phyloP scores from a whole-genome alignment of 2,329 filamentous ascomycete species.

The Penicillium griseofulvum region DNA sequence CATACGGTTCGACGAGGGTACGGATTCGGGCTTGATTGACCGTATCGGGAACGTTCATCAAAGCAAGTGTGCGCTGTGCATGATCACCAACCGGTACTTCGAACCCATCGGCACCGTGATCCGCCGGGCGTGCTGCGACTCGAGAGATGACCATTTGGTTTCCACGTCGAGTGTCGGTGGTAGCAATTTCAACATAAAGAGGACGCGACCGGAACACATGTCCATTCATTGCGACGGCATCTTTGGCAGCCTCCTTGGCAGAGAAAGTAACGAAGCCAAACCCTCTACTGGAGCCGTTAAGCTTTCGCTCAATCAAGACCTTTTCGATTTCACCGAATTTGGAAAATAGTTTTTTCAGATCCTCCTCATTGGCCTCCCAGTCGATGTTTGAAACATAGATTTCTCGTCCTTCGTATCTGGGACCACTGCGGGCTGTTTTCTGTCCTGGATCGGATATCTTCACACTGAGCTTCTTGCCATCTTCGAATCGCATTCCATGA shows the following conservation, averaged over 20 bases:
- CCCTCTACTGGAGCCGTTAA: slow-evolving; percentile 69
- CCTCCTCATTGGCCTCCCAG: slow-evolving; percentile 60
- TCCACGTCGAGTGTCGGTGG: slow-evolving; percentile 43
- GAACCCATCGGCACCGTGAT: slow-evolving; percentile 40
- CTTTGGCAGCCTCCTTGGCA: slow-evolving; percentile 64
- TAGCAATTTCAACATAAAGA: slow-evolving; percentile 60
- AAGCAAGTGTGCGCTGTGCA: slow-evolving; percentile 68
- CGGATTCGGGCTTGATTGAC: slow-evolving; percentile 83
- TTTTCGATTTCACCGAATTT: slow-evolving; percentile 73
- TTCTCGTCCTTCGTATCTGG: slow-evolving; percentile 83
- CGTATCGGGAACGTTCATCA: slow-evolving; percentile 87
- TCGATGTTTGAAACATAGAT: slow-evolving; percentile 73
- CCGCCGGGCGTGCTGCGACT: slow-evolving; percentile 38
- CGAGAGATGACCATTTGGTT: slow-evolving; percentile 47
- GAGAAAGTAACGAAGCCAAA: slow-evolving; percentile 78
- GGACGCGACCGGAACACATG: slow-evolving; percentile 67
- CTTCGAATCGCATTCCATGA: slow-evolving; percentile 67
- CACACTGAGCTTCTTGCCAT: slow-evolving; percentile 66
- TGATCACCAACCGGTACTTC: slow-evolving; percentile 44
- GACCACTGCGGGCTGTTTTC: slow-evolving; percentile 75
- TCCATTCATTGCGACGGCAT: slow-evolving; percentile 67
- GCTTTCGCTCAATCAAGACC: slow-evolving; percentile 67
- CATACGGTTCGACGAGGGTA: slow-evolving; percentile 67
- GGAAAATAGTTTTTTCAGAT: slow-evolving; percentile 68
- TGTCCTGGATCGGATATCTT: slow-evolving; percentile 80